Conservation (phyloP, 1,284 basidiomycete genomes). For the Cryptococcus neoformans region DNA sequence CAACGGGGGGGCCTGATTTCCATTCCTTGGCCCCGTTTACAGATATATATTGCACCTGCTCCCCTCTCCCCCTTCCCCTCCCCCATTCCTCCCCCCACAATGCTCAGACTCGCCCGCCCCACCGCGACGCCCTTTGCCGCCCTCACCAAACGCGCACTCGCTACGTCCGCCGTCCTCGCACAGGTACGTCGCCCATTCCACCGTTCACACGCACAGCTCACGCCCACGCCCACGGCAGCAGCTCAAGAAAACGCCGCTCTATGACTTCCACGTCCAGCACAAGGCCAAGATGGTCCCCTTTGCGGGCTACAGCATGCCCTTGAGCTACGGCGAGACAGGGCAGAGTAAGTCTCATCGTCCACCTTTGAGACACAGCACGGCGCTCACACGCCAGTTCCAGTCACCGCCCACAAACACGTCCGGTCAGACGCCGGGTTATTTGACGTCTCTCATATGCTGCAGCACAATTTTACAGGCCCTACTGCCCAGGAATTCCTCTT, state of each 20-base stretch:
- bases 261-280: slow-evolving; percentile 83
- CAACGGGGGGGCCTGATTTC: too few relatives aligned
- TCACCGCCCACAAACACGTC: slow-evolving; percentile 88
- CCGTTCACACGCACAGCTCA: too few relatives aligned
- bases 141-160: too few relatives aligned
- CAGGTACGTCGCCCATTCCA: too few relatives aligned
- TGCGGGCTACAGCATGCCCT: slow-evolving; percentile 92
- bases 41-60: too few relatives aligned
- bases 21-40: too few relatives aligned
- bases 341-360: slow-evolving; percentile 59
- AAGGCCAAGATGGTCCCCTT: slow-evolving; percentile 96
- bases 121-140: too few relatives aligned
- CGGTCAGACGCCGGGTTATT: slow-evolving; percentile 82
- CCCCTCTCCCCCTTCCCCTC: too few relatives aligned
- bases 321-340: slow-evolving; percentile 77
- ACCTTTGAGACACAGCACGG: not conserved
- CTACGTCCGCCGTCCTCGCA: too few relatives aligned
- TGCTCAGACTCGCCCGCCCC: too few relatives aligned
- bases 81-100: too few relatives aligned
- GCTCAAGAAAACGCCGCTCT: slow-evolving; percentile 70
- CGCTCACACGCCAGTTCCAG: slow-evolving; percentile 50
- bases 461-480: slow-evolving; percentile 75
- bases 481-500: slow-evolving; percentile 74
- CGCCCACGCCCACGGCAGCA: slow-evolving; percentile 16
- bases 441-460: slow-evolving; percentile 98